Percentiles rank a stretch among this genome's conserved stretches.
phyloP scores from a whole-genome alignment of 73 alveolate genomes.

The Paramecium bursaria region DNA sequence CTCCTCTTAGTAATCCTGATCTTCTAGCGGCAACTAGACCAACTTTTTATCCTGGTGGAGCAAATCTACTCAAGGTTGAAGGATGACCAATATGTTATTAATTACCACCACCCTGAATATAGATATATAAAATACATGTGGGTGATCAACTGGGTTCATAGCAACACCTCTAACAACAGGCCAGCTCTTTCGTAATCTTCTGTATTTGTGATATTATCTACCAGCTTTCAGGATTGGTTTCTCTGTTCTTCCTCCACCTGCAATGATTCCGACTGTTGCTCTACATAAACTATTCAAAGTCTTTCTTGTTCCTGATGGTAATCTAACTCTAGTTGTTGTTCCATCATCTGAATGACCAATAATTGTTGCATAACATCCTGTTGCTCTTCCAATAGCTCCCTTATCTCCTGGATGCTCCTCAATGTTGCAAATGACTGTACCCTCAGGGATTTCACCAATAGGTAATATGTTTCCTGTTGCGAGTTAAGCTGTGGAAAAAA shows the following conservation, averaged over 20 bases:
- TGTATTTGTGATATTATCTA: constrained; percentile 88
- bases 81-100: constrained; percentile 92
- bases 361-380: constrained; percentile 93
- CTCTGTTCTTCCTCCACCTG: constrained; percentile 98
- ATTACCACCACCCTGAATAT: constrained; percentile 94
- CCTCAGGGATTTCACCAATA: constrained; percentile 94
- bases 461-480: constrained; percentile 96
- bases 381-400: constrained; percentile 92
- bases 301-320: constrained; percentile 94
- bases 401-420: constrained; percentile 95
- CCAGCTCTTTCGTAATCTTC: constrained; percentile 93
- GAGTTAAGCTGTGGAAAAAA: constrained; percentile 77
- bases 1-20: constrained; percentile 92
- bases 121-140: constrained; percentile 79
- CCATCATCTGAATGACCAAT: constrained; percentile 94
- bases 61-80: constrained; percentile 84
- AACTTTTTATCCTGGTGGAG: constrained; percentile 88
- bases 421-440: constrained; percentile 90
- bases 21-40: constrained; percentile 94
- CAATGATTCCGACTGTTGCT: constrained; percentile 97
- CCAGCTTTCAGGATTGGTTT: constrained; percentile 98
- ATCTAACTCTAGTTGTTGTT: constrained; percentile 77
- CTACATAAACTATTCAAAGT: constrained; percentile 85
- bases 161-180: constrained; percentile 97
- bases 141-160: constrained; percentile 99